These are phyloP conservation scores for Vicia sativa DNA, from an alignment of 306 rosid genomes.

Conservation along the genomic window DNA sequence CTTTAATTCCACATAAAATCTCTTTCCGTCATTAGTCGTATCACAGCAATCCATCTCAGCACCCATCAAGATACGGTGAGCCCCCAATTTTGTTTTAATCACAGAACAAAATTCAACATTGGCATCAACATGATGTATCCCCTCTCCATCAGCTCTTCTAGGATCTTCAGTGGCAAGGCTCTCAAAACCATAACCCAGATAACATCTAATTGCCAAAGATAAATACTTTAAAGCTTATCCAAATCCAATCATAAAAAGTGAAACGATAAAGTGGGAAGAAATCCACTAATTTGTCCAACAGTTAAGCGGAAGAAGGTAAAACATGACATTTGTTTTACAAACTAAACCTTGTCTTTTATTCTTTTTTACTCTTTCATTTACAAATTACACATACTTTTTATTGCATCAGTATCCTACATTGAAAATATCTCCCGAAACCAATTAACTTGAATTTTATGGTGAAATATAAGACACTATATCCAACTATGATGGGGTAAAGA, in stretches of 20 bases:
- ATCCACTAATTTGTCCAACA: background rate
- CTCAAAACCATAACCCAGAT: constrained; percentile 95
- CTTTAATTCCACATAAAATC: constrained; percentile 90
- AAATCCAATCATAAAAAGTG: constrained; percentile 24
- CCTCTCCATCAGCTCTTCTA: constrained; percentile 76
- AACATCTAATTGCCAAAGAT: constrained; percentile 62
- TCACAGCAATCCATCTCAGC: constrained; percentile 99
- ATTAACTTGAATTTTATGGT: constrained; percentile 6
- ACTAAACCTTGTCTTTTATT: background rate
- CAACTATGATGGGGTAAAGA: constrained; percentile 1
- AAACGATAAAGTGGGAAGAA: background rate
- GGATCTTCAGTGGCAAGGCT: constrained; percentile 99
- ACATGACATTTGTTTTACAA: constrained; percentile 10
- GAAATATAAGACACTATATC: background rate
- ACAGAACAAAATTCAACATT: constrained; percentile 90
- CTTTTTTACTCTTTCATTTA: background rate
- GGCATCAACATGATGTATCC: constrained; percentile 87
- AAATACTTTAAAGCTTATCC: constrained; percentile 22
- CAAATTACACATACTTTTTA: constrained; percentile 5
- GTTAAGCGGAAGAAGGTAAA: constrained; percentile 19
- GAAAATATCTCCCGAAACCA: constrained; percentile 7
- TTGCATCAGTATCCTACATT: background rate
- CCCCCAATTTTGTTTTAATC: constrained; percentile 91
- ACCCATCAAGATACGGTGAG: constrained; percentile 97
- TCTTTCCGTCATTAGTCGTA: constrained; percentile 94